These are phyloP conservation scores for Aureobasidium sp. DNA, from an alignment of 2,329 filamentous ascomycete species.

Conservation along the genomic window DNA sequence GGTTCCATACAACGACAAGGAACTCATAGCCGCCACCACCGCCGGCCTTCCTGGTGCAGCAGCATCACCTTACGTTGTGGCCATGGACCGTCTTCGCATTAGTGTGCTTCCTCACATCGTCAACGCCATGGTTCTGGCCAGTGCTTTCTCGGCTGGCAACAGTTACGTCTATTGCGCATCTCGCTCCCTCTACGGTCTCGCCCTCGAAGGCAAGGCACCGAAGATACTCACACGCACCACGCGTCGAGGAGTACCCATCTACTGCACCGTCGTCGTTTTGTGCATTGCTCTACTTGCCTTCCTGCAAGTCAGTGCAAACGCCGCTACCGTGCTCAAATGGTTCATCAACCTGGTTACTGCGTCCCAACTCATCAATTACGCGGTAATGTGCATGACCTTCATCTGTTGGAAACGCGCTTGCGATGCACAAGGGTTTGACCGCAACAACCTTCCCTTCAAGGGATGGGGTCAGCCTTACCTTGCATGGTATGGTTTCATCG, in stretches of 20 bases:
- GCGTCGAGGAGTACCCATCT: constrained; percentile 60
- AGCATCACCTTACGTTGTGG: constrained; percentile 57
- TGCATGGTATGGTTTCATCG: constrained; percentile 56
- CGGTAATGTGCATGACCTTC: constrained; percentile 61
- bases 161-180: constrained; percentile 61
- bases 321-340: constrained; percentile 62
- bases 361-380: constrained; percentile 65
- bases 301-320: constrained; percentile 57
- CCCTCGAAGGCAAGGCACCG: constrained; percentile 59
- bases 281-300: constrained; percentile 63
- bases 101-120: constrained; percentile 58
- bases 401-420: constrained; percentile 63
- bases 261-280: constrained; percentile 59
- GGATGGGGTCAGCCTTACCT: constrained; percentile 61
- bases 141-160: constrained; percentile 61
- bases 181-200: constrained; percentile 58
- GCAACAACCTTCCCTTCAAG: constrained; percentile 60
- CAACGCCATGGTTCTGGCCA: constrained; percentile 62
- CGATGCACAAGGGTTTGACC: constrained; percentile 57
- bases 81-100: constrained; percentile 59
- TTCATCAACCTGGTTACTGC: constrained; percentile 64
- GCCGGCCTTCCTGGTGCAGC: constrained; percentile 51
- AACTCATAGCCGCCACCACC: constrained; percentile 52
- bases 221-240: constrained; percentile 53
- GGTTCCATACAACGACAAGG: constrained; percentile 58